Evolutionary conservation across 2,329 filamentous ascomycete genomes (phyloP).

Genomic region (Rutstroemia sydowiana): DNA sequence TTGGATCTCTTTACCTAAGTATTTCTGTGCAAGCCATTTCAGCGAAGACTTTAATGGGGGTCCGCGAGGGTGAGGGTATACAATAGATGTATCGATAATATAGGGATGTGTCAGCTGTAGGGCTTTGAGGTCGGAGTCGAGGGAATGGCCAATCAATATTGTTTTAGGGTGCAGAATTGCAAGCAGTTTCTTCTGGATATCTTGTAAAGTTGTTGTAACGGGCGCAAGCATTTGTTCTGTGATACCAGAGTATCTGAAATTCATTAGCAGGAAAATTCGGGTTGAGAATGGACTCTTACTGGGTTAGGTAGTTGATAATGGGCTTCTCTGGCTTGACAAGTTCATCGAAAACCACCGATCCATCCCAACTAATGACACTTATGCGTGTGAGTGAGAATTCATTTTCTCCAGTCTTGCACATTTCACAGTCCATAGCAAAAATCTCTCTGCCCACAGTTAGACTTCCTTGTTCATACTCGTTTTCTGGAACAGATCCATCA

Average conservation of each 20-base stretch:
- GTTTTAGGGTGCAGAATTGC: constrained; percentile 63
- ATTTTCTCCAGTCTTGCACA: constrained; percentile 81
- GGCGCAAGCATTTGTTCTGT: constrained; percentile 75
- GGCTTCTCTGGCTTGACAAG: constrained; percentile 83
- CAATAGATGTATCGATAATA: constrained; percentile 82
- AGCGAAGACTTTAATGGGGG: constrained; percentile 84
- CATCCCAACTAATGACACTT: constrained; percentile 81
- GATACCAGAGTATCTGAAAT: constrained; percentile 69
- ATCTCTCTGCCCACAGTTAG: constrained; percentile 75
- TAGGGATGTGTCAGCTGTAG: constrained; percentile 85
- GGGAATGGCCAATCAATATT: constrained; percentile 72
- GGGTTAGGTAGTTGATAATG: constrained; percentile 90
- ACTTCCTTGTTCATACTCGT: constrained; percentile 70
- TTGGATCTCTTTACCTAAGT: constrained; percentile 81
- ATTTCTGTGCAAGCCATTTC: constrained; percentile 83
- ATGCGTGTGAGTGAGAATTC: constrained; percentile 82
- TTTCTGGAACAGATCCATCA: constrained; percentile 60
- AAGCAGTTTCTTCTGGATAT: constrained; percentile 75
- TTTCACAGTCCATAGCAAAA: constrained; percentile 88
- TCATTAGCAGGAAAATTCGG: constrained; percentile 18
- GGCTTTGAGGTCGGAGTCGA: constrained; percentile 78
- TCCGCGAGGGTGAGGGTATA: constrained; percentile 86
- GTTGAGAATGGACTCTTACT: constrained; percentile 29
- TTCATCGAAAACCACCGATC: constrained; percentile 75
- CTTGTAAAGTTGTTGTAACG: constrained; percentile 73